Base-by-base conservation (phyloP, 2,329 filamentous ascomycete genomes). In the Colletotrichum sp. region DNA sequence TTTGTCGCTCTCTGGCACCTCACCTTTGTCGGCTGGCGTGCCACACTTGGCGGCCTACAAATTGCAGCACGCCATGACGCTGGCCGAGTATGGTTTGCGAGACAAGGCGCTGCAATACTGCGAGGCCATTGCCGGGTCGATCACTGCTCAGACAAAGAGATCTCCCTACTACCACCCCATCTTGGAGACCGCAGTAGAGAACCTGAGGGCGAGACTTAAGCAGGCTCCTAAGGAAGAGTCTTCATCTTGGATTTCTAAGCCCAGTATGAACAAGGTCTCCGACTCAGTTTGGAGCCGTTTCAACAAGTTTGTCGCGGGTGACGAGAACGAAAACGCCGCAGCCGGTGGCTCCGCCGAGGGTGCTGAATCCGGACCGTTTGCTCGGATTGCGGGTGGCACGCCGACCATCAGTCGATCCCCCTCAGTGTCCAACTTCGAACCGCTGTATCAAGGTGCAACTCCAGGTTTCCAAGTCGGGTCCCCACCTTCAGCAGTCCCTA, bases 211-310 rank as follows among this genome's bases (percentile, higher is more conserved):
- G 78, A 93, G 96, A 76, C 88, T 99, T 52, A 96, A 94, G 79
- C 95, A 97, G 83, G 94, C 96, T 21, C 95, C 96, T 15, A 95
- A 94, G 82, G 95, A 97, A 79, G 93, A 91, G 71, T 93, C 93
- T 8, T 93, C 92, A 24, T 96, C 96, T 3, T 98, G 96, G 95
- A 97, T 99, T 69, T 94, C 95, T 2, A 98, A 97, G 84, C 96
- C 96, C 8, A 98, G 93, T 84, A 98, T 99, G 91, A 96, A 98
- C 84, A 98, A 98, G 85, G 95, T 99, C 1, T 97, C 96, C 3
- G 96, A 94, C 77, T 95, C 94, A 39, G 92, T 99, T 82, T 96
- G 95, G 91, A 96, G 93, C 78, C 95, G 94, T 75, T 98, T 99
- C 86, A 99, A 96, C 86, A 98, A 96, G 81, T 99, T 99, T 82